Evolutionary conservation across 1,284 basidiomycete genomes (phyloP).

Genomic region (Trichosporon asahii): DNA sequence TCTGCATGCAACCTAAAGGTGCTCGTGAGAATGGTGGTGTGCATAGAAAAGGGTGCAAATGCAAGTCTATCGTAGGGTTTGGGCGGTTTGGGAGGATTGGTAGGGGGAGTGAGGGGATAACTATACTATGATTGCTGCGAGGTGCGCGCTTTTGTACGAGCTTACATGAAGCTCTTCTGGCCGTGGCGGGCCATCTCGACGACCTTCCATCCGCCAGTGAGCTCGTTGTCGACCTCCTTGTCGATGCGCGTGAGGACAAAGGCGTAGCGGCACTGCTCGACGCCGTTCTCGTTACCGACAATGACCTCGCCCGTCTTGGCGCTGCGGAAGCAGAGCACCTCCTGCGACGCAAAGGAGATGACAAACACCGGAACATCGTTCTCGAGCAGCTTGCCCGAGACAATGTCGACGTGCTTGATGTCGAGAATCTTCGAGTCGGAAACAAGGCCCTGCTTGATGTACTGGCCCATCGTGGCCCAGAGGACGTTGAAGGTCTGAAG

Average conservation of each 20-base stretch:
- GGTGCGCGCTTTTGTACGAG: no score
- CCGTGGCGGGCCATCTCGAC: conserved; percentile 60
- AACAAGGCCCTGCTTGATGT: conserved; percentile 80
- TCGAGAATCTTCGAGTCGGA: conserved; percentile 89
- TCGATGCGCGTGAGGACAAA: conserved; percentile 85
- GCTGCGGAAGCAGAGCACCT: conserved; percentile 87
- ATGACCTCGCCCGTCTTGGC: conserved; percentile 78
- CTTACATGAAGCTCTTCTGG: conserved; percentile 29
- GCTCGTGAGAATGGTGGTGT: conserved; percentile 4
- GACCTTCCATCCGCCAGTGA: conserved; percentile 98
- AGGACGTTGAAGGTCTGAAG: conserved; percentile 87
- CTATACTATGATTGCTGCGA: background rate
- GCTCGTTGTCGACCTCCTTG: conserved; percentile 80
- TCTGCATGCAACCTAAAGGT: background rate
- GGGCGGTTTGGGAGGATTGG: background rate
- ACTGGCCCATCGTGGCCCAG: conserved; percentile 96
- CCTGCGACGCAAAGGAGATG: conserved; percentile 91
- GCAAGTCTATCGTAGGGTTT: background rate
- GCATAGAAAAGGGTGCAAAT: conserved; percentile 3
- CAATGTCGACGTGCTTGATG: conserved; percentile 88
- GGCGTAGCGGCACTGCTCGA: conserved; percentile 90
- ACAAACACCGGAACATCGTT: conserved; percentile 86
- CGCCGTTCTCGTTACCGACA: conserved; percentile 81
- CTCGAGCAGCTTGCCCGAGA: conserved; percentile 74
- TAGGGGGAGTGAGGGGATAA: no score